Percentiles rank a stretch among this genome's conserved stretches.
Evolutionary conservation across 2,329 filamentous ascomycete species (phyloP).

Genomic region (Pseudogymnoascus sp.): DNA sequence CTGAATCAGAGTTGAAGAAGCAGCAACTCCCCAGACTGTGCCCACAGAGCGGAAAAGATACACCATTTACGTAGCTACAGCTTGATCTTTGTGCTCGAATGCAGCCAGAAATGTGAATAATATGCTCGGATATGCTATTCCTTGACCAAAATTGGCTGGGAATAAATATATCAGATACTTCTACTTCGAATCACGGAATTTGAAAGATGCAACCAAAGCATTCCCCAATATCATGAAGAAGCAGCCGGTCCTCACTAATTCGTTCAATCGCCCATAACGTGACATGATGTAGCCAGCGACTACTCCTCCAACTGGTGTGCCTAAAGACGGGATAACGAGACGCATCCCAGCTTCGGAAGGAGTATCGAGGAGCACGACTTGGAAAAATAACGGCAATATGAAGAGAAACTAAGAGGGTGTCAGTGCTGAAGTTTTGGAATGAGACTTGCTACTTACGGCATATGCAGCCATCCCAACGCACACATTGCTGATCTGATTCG

Average conservation of each 20-base stretch:
- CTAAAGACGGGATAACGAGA: slow-evolving; percentile 54
- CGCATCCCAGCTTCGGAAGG: slow-evolving; percentile 56
- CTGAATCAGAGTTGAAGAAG: slow-evolving; percentile 54
- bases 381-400: slow-evolving; percentile 62
- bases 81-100: slow-evolving; percentile 56
- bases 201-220: slow-evolving; percentile 40
- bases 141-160: slow-evolving; percentile 50
- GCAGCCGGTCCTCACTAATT: slow-evolving; percentile 42
- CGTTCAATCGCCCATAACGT: slow-evolving; percentile 42
- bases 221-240: slow-evolving; percentile 46
- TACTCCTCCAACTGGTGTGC: slow-evolving; percentile 47
- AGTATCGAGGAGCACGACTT: slow-evolving; percentile 54
- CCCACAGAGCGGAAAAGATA: slow-evolving; percentile 56
- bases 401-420: slow-evolving; percentile 46
- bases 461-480: slow-evolving; percentile 54
- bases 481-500: slow-evolving; percentile 49
- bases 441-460: slow-evolving; percentile 37
- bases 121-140: slow-evolving; percentile 48
- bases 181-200: slow-evolving; percentile 41
- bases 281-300: slow-evolving; percentile 51
- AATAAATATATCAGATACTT: slow-evolving; percentile 50
- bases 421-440: background rate
- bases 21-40: slow-evolving; percentile 55
- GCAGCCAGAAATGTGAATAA: slow-evolving; percentile 54
- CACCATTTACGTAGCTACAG: slow-evolving; percentile 52